These are phyloP conservation scores for Aspergillus fischeri DNA, from an alignment of 2,329 filamentous ascomycete species.

Conservation along the genomic window DNA sequence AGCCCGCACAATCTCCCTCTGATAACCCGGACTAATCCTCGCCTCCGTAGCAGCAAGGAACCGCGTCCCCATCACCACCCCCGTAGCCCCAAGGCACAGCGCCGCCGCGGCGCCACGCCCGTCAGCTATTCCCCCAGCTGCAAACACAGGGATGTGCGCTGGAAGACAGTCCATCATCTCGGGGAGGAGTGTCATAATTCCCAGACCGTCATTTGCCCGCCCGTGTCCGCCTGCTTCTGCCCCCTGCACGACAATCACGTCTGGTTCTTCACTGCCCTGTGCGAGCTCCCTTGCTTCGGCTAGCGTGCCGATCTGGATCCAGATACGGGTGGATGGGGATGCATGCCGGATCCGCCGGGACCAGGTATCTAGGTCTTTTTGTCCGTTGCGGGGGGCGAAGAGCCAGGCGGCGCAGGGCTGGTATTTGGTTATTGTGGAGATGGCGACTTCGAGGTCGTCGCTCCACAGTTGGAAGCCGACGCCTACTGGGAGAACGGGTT, in stretches of 20 bases:
- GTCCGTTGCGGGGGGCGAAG: constrained; percentile 32
- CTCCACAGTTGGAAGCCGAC: constrained; percentile 42
- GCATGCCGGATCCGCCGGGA: constrained; percentile 40
- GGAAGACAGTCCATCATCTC: constrained; percentile 46
- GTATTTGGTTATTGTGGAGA: constrained; percentile 28
- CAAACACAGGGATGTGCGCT: constrained; percentile 45
- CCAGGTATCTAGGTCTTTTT: constrained; percentile 44
- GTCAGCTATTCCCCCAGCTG: constrained; percentile 53
- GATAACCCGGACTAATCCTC: constrained; percentile 50
- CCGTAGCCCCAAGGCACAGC: constrained; percentile 50
- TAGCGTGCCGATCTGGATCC: constrained; percentile 54
- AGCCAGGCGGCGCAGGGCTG: constrained; percentile 43
- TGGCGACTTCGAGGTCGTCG: constrained; percentile 30
- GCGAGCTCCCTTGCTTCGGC: constrained; percentile 45
- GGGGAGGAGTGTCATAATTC: constrained; percentile 50
- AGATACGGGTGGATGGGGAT: constrained; percentile 46
- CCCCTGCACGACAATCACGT: constrained; percentile 54
- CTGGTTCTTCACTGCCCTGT: constrained; percentile 36
- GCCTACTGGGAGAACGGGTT: constrained; percentile 33
- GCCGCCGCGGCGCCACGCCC: constrained; percentile 50
- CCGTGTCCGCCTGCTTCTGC: constrained; percentile 55
- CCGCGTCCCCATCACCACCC: constrained; percentile 60
- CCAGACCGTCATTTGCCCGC: constrained; percentile 42
- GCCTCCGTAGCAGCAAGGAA: constrained; percentile 55
- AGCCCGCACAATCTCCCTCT: constrained; percentile 48